These are phyloP conservation scores for Curvularia sp. DNA, from an alignment of 2,329 filamentous ascomycete species.

Conservation along the genomic window DNA sequence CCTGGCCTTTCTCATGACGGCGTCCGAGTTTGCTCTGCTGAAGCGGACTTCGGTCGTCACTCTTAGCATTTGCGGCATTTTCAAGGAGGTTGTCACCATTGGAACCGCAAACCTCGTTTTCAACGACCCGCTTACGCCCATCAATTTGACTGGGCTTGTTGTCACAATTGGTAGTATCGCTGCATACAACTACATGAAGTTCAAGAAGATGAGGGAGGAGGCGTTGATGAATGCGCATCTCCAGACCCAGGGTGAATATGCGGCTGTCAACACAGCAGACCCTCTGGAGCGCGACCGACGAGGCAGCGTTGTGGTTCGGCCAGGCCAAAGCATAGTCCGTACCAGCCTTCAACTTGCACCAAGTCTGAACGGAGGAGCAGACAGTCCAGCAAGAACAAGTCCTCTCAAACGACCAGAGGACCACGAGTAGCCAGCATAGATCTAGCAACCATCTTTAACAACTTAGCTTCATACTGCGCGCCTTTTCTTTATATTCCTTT, in stretches of 20 bases:
- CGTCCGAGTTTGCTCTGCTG: conserved; percentile 92
- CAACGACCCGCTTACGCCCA: conserved; percentile 81
- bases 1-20: conserved; percentile 95
- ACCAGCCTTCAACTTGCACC: conserved; percentile 50
- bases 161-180: conserved; percentile 87
- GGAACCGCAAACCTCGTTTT: conserved; percentile 86
- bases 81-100: conserved; percentile 98
- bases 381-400: conserved; percentile 44
- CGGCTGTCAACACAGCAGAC: conserved; percentile 44
- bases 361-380: conserved; percentile 26
- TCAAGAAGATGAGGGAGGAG: conserved; percentile 83
- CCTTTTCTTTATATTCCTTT: background rate
- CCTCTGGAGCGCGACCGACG: conserved; percentile 33
- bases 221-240: conserved; percentile 62
- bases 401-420: conserved; percentile 57
- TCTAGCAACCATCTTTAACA: background rate
- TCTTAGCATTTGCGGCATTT: conserved; percentile 94
- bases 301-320: conserved; percentile 22
- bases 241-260: conserved; percentile 49
- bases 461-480: background rate
- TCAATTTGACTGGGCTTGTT: conserved; percentile 88
- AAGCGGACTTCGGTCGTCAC: conserved; percentile 96
- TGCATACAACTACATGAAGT: conserved; percentile 94
- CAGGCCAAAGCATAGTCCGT: conserved; percentile 43
- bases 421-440: conserved; percentile 44